These are phyloP conservation scores for Neurospora sp. DNA, from an alignment of 495 filamentous ascomycete genomes.

Conservation along the genomic window DNA sequence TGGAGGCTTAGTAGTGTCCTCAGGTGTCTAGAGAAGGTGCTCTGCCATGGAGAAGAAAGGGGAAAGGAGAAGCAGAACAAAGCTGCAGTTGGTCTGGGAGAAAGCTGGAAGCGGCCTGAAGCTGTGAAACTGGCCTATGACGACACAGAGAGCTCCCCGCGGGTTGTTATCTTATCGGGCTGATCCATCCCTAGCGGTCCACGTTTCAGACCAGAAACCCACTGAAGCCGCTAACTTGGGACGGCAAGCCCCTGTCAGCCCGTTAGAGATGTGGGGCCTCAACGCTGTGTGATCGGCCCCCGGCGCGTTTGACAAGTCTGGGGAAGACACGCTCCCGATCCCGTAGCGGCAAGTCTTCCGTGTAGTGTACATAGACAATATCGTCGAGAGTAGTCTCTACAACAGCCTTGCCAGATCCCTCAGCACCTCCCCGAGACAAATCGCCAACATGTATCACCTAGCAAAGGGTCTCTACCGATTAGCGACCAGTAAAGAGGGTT, in stretches of 20 bases:
- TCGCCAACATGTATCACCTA: conserved; percentile 79
- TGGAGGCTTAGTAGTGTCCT: background rate
- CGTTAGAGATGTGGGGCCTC: background rate
- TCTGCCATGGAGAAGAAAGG: background rate
- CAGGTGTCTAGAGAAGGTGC: background rate
- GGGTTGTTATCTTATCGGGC: background rate
- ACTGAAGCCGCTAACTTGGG: background rate
- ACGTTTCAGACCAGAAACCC: background rate
- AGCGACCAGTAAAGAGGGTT: conserved; percentile 91
- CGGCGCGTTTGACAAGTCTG: background rate
- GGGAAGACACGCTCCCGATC: background rate
- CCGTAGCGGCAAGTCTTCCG: background rate
- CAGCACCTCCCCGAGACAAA: background rate
- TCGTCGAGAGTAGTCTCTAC: background rate
- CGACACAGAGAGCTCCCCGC: background rate
- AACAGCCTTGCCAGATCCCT: background rate
- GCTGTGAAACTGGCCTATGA: background rate
- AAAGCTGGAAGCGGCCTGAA: background rate
- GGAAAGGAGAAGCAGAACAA: background rate
- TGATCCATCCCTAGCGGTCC: background rate
- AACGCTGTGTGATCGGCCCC: background rate
- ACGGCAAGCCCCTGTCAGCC: background rate
- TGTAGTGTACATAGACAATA: background rate
- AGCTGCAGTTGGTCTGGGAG: background rate
- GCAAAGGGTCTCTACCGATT: conserved; percentile 89